phyloP scores from a whole-genome alignment of 352 stramenopile species.

The Globisporangium rhizosaccharum region DNA sequence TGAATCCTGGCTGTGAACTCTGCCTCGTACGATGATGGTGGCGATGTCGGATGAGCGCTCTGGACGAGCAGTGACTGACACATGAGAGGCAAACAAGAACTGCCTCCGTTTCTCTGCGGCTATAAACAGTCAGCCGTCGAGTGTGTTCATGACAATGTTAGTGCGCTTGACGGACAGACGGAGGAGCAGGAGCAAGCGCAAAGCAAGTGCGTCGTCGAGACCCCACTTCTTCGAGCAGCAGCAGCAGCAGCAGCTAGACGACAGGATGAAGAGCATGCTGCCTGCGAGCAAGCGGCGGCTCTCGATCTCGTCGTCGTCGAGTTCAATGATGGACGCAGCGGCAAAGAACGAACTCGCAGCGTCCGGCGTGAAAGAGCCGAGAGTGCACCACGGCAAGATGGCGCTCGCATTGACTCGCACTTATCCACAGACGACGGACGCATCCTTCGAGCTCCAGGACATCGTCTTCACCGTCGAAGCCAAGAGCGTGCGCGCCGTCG shows the following conservation, averaged over 20 bases:
- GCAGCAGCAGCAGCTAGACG: neutral
- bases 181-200: too few species aligned
- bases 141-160: too few species aligned
- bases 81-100: too few species aligned
- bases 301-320: constrained; percentile 17
- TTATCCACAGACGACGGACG: neutral
- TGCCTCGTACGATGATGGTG: too few species aligned
- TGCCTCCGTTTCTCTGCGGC: too few species aligned
- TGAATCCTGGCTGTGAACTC: too few species aligned
- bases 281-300: constrained; percentile 9
- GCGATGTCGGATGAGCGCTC: too few species aligned
- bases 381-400: constrained; percentile 48
- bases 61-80: too few species aligned
- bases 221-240: too few species aligned
- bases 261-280: constrained; percentile 13
- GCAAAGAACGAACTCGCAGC: constrained; percentile 1
- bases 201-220: too few species aligned
- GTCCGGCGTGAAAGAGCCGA: constrained; percentile 21
- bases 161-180: too few species aligned
- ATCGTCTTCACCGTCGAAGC: constrained; percentile 36
- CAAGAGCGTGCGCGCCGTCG: constrained; percentile 33
- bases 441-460: constrained; percentile 15
- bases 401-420: neutral
- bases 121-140: too few species aligned
- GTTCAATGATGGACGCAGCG: constrained; percentile 8